Percentiles rank a stretch among this genome's conserved stretches.
Conservation (phyloP, 2,329 filamentous ascomycete species). For the Fusarium nodosum region DNA sequence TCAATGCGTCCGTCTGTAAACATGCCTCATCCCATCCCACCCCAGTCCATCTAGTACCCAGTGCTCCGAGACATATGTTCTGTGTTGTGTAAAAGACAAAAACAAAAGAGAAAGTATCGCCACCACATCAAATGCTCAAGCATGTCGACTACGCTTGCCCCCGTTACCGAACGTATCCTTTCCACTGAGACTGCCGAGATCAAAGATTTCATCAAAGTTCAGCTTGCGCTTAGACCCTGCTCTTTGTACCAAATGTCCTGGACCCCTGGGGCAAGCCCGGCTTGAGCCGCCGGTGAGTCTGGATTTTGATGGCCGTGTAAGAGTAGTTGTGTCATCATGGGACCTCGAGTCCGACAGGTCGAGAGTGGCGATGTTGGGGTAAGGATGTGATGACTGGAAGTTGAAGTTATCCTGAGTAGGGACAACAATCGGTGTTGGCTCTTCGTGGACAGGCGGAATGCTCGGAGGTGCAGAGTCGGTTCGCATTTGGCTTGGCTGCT, state of each 20-base stretch:
- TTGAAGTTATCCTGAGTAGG: conserved; percentile 74
- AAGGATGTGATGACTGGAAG: conserved; percentile 75
- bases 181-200: conserved; percentile 70
- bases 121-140: conserved; percentile 42
- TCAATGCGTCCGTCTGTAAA: conserved; percentile 55
- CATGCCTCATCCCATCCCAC: conserved; percentile 50
- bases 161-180: conserved; percentile 70
- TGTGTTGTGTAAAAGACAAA: conserved; percentile 17
- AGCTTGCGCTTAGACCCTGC: conserved; percentile 80
- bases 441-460: conserved; percentile 47
- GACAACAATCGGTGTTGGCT: conserved; percentile 60
- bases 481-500: conserved; percentile 48
- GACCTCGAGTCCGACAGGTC: conserved; percentile 67
- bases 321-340: conserved; percentile 55
- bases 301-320: conserved; percentile 50
- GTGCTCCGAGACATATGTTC: conserved; percentile 39
- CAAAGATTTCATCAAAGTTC: conserved; percentile 81
- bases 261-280: conserved; percentile 48
- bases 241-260: conserved; percentile 68
- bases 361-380: conserved; percentile 72
- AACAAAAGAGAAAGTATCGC: conserved; percentile 27
- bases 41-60: conserved; percentile 45
- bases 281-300: conserved; percentile 47
- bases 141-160: conserved; percentile 66
- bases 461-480: conserved; percentile 49